Percentiles rank a stretch among this genome's conserved stretches.
Evolutionary conservation across 768 basidiomycete species (phyloP).

Genomic region (Leccinum fibrillosum): DNA sequence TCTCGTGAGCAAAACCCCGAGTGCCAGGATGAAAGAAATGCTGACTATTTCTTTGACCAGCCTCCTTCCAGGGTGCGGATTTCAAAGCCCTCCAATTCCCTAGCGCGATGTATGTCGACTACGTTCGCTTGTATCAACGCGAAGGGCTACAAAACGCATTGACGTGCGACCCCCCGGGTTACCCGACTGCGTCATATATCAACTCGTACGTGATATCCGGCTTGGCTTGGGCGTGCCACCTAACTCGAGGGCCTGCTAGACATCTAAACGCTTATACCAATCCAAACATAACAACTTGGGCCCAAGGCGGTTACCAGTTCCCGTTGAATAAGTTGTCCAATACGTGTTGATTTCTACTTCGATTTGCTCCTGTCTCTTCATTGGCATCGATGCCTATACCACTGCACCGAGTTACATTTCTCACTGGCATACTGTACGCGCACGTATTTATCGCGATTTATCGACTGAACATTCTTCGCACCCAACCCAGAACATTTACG

Average conservation of each 20-base stretch:
- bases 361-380: conserved; percentile 4
- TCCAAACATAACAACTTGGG: conserved; percentile 86
- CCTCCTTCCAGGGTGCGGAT: conserved; percentile 71
- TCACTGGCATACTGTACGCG: conserved; percentile 22
- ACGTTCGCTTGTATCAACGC: conserved; percentile 85
- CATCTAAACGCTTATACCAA: conserved; percentile 63
- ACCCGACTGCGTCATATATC: conserved; percentile 83
- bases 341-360: conserved; percentile 18
- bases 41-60: conserved; percentile 23
- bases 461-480: conserved; percentile 13
- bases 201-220: conserved; percentile 41
- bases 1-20: conserved; percentile 41
- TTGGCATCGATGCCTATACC: conserved; percentile 14
- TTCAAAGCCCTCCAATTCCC: conserved; percentile 76
- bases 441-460: conserved; percentile 26
- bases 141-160: conserved; percentile 62
- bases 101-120: conserved; percentile 79
- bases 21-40: not conserved
- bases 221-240: not conserved
- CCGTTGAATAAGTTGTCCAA: conserved; percentile 56
- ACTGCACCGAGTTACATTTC: conserved; percentile 17
- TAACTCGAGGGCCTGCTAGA: conserved; percentile 16
- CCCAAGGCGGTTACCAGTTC: conserved; percentile 66
- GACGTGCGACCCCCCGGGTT: conserved; percentile 74
- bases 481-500: conserved; percentile 9